Base-by-base conservation (phyloP, 352 stramenopile species). In the Pythium biforme region DNA sequence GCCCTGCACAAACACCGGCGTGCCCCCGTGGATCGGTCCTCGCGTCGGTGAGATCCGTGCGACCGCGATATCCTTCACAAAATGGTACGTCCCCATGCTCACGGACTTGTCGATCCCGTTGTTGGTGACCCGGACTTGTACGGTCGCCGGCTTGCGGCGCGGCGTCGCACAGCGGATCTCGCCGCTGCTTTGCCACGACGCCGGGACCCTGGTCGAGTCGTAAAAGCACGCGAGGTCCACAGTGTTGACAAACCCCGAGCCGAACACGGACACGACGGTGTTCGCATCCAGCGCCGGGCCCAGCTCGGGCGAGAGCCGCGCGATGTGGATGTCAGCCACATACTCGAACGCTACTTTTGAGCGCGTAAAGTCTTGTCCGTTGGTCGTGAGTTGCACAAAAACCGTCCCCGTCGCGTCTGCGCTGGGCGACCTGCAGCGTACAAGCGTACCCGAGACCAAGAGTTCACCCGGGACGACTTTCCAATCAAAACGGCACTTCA, bases 1-100 rank as follows among this genome's bases (percentile, higher is more conserved):
- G 15, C 97, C 97, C 48, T 85, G 83, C 7, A 98, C 76, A 70
- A 98, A 98, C 1, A 98, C 69, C 1, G 94, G 87, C 3, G 83
- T 86, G 22, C 90, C 81, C 41, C 88, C 88, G 26, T 88, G 67
- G 37, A 90, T 85, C 3, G 92, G 70, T 17, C 89, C 90, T n/a
- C 68, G 74, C 10, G 62, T 77, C 2, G 96, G 95, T 11, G 72
- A 73, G 40, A 98, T 62, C 31, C 64, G 73, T 8, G 86, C 67
- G 22, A 99, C 73, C 0, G 82, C 86, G 46, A 97, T 64, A 39
- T 98, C 90, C 4, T 78, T 69, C 5, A 96, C 37, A 62, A 97
- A 99, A 4, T 85, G 23, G 68, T 96, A 98, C 0, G 50, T 40
- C 22, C 54, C 52, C 17, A 43, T 70, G 26, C 41, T 73, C 25